Base-by-base conservation (phyloP, 148 eudicot genomes). In the Amaranthus cruentus region DNA sequence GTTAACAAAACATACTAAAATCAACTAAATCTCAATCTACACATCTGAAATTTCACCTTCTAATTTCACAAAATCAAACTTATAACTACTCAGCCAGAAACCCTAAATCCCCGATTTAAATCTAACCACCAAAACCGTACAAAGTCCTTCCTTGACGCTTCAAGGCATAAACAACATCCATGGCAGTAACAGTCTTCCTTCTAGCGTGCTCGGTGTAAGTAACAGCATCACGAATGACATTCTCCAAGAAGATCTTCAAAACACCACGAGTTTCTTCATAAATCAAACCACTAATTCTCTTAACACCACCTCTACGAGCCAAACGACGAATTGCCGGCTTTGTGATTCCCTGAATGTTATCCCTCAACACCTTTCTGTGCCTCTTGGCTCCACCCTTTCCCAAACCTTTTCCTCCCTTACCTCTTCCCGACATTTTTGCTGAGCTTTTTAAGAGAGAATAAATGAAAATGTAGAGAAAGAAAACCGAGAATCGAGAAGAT, bases 321-420 rank as follows among this genome's bases (percentile, higher is more conserved):
- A 85, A 73, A 43, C 87, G 82, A 6, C 87, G 87, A 54, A 85
- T 85, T 2, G 87, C 87, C 0, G 87, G 87, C 76, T 85, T 85
- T 0, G 87, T 85, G 73, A 85, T 85, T 1, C 87, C 87, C 56
- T 85, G 87, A 73, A 85, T 85, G 80, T 85, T 85, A 55, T 85
- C 87, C 4, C 87, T 44, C 47, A 85, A 73, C 4, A 85, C 87
- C 12, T 85, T 85, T 8, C 87, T 48, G 54, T 85, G 87, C 21
- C 87, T 76, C 81, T 85, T 85, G 0, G 87, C 87, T 15, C 87
- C 87, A 14, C 83, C 88, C 81, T 86, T 86, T 50, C 88, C 88
- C 59, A 86, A 47, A 3, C 88, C 88, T 72, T 86, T 86, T 38
- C 88, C 88, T 50, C 88, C 88, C 85, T 86, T 86, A 0, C 88